phyloP scores from a whole-genome alignment of 768 basidiomycete species.

The Suillus decipiens region DNA sequence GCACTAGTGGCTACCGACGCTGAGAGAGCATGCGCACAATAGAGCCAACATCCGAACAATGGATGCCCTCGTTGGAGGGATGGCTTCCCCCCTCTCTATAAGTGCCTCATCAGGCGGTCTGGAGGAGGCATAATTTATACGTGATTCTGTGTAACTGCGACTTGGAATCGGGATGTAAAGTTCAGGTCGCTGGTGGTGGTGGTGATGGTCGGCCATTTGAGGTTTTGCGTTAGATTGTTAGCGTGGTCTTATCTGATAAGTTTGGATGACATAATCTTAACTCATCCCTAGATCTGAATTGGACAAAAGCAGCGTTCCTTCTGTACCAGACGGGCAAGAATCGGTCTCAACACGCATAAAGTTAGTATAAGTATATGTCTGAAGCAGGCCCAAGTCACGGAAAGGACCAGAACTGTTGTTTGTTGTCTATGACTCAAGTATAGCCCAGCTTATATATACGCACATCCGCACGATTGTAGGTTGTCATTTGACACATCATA shows the following conservation, averaged over 20 bases:
- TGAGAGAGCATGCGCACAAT: conserved; percentile 70
- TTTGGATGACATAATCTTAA: not conserved
- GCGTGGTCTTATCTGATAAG: conserved; percentile 1
- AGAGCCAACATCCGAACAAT: conserved; percentile 62
- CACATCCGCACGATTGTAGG: not conserved
- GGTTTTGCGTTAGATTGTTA: not conserved
- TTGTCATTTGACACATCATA: not conserved
- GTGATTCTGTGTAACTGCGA: not conserved
- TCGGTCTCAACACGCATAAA: not conserved
- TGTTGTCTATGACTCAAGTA: not conserved
- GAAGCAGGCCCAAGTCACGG: not conserved
- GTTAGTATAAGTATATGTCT: not conserved
- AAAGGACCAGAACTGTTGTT: not conserved
- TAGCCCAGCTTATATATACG: not conserved
- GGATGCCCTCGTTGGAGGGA: conserved; percentile 38
- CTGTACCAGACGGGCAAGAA: too few species aligned
- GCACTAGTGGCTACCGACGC: conserved; percentile 78
- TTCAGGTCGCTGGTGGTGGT: not conserved
- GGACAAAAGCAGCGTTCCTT: too few species aligned
- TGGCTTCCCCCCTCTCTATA: conserved; percentile 10
- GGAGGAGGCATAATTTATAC: not conserved
- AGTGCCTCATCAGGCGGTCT: not conserved
- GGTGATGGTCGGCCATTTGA: not conserved
- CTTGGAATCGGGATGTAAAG: not conserved
- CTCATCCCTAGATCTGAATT: too few species aligned